A percentile compares a stretch with the other conserved stretches of the same genome.
Evolutionary conservation across 78 protist species (phyloP).

Genomic region (Dictyostelium capitatum): DNA sequence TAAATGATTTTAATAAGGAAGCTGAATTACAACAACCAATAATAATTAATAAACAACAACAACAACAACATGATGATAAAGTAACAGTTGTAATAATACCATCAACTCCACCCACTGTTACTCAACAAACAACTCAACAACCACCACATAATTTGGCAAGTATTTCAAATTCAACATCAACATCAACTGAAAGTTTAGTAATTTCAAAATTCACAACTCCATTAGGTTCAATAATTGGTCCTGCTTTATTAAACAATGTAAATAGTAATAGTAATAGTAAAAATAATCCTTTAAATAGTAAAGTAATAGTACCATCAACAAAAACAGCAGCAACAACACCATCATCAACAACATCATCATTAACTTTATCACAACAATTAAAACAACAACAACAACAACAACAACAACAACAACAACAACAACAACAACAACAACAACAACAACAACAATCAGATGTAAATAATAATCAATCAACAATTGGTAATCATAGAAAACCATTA

Average conservation of each 20-base stretch:
- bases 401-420: slow-evolving; percentile 7
- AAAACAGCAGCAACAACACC: neutral
- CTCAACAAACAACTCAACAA: neutral
- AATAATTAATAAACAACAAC: neutral
- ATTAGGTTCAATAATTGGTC: slow-evolving; percentile 69
- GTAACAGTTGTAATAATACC: neutral
- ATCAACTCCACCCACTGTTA: neutral
- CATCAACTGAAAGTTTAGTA: slow-evolving; percentile 14
- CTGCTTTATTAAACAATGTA: neutral
- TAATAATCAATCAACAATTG: slow-evolving; percentile 3
- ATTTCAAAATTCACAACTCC: slow-evolving; percentile 18
- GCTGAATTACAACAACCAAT: neutral
- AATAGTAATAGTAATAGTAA: slow-evolving; percentile 1
- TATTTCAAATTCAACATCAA: neutral
- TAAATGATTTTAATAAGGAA: neutral
- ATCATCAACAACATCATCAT: neutral
- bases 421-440: neutral
- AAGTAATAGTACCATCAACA: neutral
- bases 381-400: neutral
- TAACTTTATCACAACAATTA: neutral
- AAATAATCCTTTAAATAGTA: neutral
- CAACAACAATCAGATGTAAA: neutral
- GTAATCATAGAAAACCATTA: slow-evolving; percentile 30
- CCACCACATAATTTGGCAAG: neutral
- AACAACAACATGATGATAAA: neutral